phyloP scores from a whole-genome alignment of 164 flowering plant genomes.

The Chimonanthus praecox region DNA sequence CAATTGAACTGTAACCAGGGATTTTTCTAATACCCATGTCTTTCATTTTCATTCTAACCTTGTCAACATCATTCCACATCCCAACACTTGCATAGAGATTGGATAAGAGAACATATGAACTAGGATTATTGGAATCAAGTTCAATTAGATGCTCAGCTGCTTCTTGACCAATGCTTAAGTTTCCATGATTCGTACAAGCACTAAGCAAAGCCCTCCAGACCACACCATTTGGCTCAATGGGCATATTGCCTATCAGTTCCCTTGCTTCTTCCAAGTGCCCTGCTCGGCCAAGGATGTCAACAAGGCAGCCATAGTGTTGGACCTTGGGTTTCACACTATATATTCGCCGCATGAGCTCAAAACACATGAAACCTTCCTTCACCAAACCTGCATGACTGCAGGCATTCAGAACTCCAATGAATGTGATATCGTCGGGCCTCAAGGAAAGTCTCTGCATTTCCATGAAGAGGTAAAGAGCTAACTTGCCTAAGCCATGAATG shows the following conservation, averaged over 20 bases:
- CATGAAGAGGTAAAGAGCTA: conserved; percentile 50
- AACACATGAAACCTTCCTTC: conserved; percentile 57
- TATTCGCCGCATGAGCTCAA: conserved; percentile 57
- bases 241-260: conserved; percentile 47
- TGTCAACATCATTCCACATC: conserved; percentile 47
- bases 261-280: conserved; percentile 53
- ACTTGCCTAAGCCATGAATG: conserved; percentile 50
- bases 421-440: conserved; percentile 69
- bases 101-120: conserved; percentile 57
- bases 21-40: conserved; percentile 35
- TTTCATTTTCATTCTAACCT: conserved; percentile 46
- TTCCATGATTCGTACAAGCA: conserved; percentile 25
- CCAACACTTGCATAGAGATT: conserved; percentile 50
- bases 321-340: conserved; percentile 48
- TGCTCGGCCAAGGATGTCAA: conserved; percentile 60
- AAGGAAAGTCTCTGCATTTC: conserved; percentile 45
- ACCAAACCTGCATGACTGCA: conserved; percentile 68
- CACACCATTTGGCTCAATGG: conserved; percentile 58
- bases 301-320: conserved; percentile 75
- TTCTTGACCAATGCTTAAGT: conserved; percentile 11
- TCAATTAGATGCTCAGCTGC: conserved; percentile 36
- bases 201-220: conserved; percentile 63
- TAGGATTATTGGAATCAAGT: conserved; percentile 31
- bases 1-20: conserved; percentile 75
- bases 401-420: conserved; percentile 55